Evolutionary conservation across 225 moss, liverwort and hornwort species (phyloP), one percentile per base, ranked within the genome.

Genomic region (Sphagnum contortum): DNA sequence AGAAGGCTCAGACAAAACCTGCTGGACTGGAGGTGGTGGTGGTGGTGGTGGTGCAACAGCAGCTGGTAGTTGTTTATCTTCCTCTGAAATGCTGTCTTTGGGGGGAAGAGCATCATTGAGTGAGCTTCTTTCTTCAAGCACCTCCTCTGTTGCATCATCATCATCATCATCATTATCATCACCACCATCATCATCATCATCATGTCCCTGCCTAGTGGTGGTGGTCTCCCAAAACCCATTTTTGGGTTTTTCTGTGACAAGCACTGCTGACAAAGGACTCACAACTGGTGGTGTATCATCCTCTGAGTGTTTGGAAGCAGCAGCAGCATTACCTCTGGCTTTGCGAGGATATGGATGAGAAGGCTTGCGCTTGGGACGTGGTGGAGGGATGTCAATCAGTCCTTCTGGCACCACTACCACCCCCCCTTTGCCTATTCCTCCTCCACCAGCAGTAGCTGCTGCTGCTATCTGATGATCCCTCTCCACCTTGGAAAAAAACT

Each of bases 401-500:
- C 70, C 87, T 63, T 75, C 83, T n/a, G 73, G 29, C 29, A 29
- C 71, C 11, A 29, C 29, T 29, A 29, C 29, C 29, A 75, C 80
- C 54, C 87, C 77, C 57, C 75, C 74, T 56, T 80, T 77, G 9
- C 75, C 63, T 5, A 76, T 74, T 60, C 73, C 79, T n/a, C 79
- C 81, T 29, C 29, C 29, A 29, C 29, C 29, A 29, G 29, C 29
- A 29, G 29, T 29, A 29, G 29, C 29, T 29, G 29, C 80, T 2
- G 77, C 57, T 11, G 87, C 76, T 2, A 73, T 71, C 29, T 29
- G 29, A 29, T 29, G 29, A 59, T 87, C 87, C 57, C 87, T 69
- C 50, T 87, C 87, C 13, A 87, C 73, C 73, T 87, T 87, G 4
- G 87, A 87, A 66, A 87, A 87, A 51, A 87, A 87, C 80, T 87